Evolutionary conservation across 148 eudicot species (phyloP), one percentile per base, ranked within the genome.

Genomic region (Amaranthus cruentus): DNA sequence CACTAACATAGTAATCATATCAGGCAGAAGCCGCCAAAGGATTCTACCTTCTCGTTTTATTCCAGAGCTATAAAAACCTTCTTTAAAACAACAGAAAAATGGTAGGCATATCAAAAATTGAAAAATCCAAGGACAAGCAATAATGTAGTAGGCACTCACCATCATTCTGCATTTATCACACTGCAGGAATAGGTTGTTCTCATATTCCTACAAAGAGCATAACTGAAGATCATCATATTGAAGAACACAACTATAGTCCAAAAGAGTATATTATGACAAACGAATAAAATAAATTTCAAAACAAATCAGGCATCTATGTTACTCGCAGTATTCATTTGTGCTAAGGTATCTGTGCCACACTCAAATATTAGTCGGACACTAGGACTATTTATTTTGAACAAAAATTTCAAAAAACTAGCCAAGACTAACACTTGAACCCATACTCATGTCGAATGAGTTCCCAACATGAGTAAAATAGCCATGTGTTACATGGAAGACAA

Each of bases 161-260:
- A 95, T 92, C 85, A 95, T 95, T 83, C 99, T 83, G 89, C 99
- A 95, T 78, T 95, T 95, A 77, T 95, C 97, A 71, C 99, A 95
- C 89, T 95, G 99, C 81, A 95, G 88, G 83, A 95, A 95, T 76
- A 90, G 75, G 79, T 95, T 92, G 78, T 89, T 90, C 83, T 86
- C 97, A 47, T 95, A 95, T 79, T 95, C 99, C 99, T 95, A 85
- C 59, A 69, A 55, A 57, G 59, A 81, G 68, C 51, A 76, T 21
- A 51, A 58, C 43, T 46, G 0, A 2, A 61, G 60, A 15, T 78
- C 47, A 84, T 73, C 49, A 81, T 51, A 69, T 49, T 54, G 53
- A 51, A 56, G 49, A 15, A 58, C 67, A 62, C 52, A 60, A 38
- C 6, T 28, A 28, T 44, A 65, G 6, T 11, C 60, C 9, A 21